Percentiles rank a stretch among this genome's conserved stretches.
phyloP scores from a whole-genome alignment of 2,329 filamentous ascomycete species.

The Colletotrichum filicis region DNA sequence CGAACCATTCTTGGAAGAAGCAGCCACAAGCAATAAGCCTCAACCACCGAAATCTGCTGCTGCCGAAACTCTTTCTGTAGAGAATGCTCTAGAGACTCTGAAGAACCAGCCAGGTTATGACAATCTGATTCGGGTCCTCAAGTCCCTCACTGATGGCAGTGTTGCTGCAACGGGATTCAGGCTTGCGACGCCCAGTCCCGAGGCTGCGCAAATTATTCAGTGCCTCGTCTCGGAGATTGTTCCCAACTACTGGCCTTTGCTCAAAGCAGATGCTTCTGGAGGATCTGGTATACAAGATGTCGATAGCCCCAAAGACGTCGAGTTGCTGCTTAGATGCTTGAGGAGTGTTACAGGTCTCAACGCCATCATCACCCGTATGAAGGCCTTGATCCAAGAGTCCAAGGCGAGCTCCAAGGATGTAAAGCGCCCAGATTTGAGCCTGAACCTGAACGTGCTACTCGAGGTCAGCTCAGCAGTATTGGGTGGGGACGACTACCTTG shows the following conservation, averaged over 20 bases:
- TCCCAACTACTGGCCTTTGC: conserved; percentile 82
- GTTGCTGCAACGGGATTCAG: conserved; percentile 54
- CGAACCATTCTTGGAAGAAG: conserved; percentile 51
- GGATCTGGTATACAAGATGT: conserved; percentile 22
- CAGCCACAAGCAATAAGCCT: conserved; percentile 39
- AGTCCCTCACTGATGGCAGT: conserved; percentile 56
- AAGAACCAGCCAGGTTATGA: conserved; percentile 72
- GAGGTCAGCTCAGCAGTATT: conserved; percentile 57
- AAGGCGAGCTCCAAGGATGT: conserved; percentile 50
- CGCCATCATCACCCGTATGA: conserved; percentile 77
- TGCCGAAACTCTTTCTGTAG: conserved; percentile 42
- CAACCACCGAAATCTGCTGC: conserved; percentile 13
- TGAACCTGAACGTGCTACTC: conserved; percentile 57
- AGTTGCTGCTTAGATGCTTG: conserved; percentile 72
- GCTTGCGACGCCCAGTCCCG: conserved; percentile 71
- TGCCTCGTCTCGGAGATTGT: conserved; percentile 78
- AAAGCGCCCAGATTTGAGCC: conserved; percentile 52
- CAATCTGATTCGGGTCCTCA: conserved; percentile 62
- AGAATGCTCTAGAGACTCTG: conserved; percentile 69
- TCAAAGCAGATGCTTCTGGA: conserved; percentile 58
- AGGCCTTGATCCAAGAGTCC: conserved; percentile 66
- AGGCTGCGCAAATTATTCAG: conserved; percentile 80
- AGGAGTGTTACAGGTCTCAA: conserved; percentile 82
- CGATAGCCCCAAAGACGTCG: conserved; percentile 48
- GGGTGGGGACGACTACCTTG: conserved; percentile 47